Base-by-base conservation (phyloP, 2,329 filamentous ascomycete genomes). In the Ophiostoma himal-ulmi region DNA sequence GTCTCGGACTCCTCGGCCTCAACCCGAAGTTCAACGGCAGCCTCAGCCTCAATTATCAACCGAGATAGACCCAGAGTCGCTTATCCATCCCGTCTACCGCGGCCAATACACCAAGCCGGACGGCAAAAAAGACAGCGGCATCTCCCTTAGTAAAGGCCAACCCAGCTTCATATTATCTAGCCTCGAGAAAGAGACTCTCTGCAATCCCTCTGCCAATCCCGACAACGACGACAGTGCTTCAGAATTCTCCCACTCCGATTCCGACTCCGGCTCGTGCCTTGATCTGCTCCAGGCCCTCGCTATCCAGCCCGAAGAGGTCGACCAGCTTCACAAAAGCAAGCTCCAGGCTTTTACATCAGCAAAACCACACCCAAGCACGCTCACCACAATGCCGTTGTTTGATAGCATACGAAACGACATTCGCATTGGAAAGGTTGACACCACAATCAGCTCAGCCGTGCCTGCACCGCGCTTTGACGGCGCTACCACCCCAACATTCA, bases 201-300 rank as follows among this genome's bases (percentile, higher is more conserved):
- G 20, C 54, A 39, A 60, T 20, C 60, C 20, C 57, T 26, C 13
- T 20, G 57, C 7, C 37, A 41, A 39, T 44, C 10, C 4, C 68
- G 8, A 20, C 52, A 34, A 67, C 34, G 34, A 30, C 34, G 54
- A 52, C 64, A 67, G 37, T 37, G 37, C 20, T n/a, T 67, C 64
- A 5, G 64, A 67, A 41, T 20, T 48, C n/a, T 66, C 41, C 8
- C 41, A 69, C 52, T 26, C 75, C 75, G 34, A 75, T 60, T 67
- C 69, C 48, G 68, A 70, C 39, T 26, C 75, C 74, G 30, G 75
- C 68, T 67, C 69, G 60, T 72, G 69, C 37, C 73, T 78, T 39
- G 75, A 78, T 54, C 70, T 76, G 6, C 72, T 76, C 36, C 76
- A 78, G 73, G 76, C 76, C 34, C 75, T 78, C 64, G 75, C 76